These are phyloP conservation scores for Symbiodinium natans DNA, from an alignment of 73 alveolate genomes.

Conservation along the genomic window DNA sequence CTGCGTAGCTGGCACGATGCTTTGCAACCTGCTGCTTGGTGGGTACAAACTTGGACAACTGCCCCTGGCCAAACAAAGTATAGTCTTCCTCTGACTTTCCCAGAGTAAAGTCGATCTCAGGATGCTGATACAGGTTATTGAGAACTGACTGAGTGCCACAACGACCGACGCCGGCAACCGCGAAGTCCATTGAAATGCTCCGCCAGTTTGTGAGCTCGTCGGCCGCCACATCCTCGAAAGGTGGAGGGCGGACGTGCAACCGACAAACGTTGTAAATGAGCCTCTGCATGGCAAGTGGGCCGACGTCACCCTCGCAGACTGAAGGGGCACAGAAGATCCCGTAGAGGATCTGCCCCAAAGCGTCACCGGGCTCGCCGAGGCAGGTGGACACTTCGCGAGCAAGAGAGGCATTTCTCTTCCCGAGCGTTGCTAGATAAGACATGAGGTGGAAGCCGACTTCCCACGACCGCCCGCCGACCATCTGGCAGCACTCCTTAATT, in stretches of 20 bases:
- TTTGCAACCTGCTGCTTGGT: not conserved
- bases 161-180: conserved; percentile 45
- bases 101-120: conserved; percentile 44
- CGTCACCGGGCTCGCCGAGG: not conserved
- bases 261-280: no score
- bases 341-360: not conserved
- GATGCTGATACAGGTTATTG: conserved; percentile 69
- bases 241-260: not conserved
- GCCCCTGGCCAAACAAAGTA: conserved; percentile 67
- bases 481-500: conserved; percentile 18
- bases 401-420: not conserved
- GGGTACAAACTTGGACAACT: conserved; percentile 53
- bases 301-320: conserved; percentile 4
- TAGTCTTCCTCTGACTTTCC: conserved; percentile 51
- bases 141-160: conserved; percentile 54
- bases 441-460: conserved; percentile 13
- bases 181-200: not conserved
- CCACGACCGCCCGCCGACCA: conserved; percentile 27
- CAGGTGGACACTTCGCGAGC: not conserved
- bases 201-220: not conserved
- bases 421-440: no score
- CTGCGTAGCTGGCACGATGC: not conserved
- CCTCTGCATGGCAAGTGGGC: conserved; percentile 21
- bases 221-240: not conserved
- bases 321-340: conserved; percentile 73